Conservation (phyloP, 208 protist species). For the Trypanosoma brucei region DNA sequence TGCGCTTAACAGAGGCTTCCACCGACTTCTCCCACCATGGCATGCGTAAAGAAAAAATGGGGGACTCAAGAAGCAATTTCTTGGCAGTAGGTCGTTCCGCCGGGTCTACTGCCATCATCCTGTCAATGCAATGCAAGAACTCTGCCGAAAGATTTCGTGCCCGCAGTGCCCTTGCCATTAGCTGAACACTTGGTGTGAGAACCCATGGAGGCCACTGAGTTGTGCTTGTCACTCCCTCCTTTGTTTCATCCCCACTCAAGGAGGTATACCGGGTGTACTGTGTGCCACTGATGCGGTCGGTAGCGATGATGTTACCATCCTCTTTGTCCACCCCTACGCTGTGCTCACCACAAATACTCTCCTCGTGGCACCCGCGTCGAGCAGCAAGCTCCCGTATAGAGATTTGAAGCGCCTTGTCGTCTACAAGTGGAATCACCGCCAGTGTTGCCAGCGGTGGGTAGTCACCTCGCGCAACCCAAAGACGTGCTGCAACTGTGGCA, state of each 20-base stretch:
- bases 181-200: constrained; percentile 5
- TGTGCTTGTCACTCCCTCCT: neutral
- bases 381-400: neutral
- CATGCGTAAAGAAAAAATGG: constrained; percentile 39
- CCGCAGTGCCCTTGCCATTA: constrained; percentile 13
- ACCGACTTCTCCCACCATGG: constrained; percentile 22
- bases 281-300: neutral
- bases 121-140: constrained; percentile 36
- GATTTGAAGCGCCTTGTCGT: neutral
- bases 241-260: neutral
- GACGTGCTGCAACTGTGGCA: neutral
- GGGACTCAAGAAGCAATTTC: constrained; percentile 30
- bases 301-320: neutral
- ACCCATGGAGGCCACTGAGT: constrained; percentile 10
- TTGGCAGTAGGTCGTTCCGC: constrained; percentile 49
- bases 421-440: constrained; percentile 7
- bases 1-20: constrained; percentile 3
- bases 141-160: constrained; percentile 3
- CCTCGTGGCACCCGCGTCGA: constrained; percentile 1
- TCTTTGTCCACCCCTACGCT: too few species aligned
- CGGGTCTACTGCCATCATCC: constrained; percentile 49
- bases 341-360: neutral
- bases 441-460: constrained; percentile 11
- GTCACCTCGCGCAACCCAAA: constrained; percentile 16
- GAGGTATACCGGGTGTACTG: constrained; percentile 14